Evolutionary conservation across 805 yeast species (phyloP).

Genomic region (Diddensiella transvaalensis): DNA sequence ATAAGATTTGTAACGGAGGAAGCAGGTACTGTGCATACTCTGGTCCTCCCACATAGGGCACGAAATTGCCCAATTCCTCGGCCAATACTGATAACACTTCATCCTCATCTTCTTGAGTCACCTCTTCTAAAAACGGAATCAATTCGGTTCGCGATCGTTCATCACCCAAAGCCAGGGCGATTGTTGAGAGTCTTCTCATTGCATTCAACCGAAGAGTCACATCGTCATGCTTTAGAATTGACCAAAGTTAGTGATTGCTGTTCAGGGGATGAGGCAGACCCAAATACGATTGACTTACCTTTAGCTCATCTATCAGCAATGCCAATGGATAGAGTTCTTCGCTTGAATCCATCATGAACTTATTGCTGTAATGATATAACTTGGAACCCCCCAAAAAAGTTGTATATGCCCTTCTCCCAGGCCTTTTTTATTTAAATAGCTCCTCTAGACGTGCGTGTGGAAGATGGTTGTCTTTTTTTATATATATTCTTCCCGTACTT

Average conservation of each 20-base stretch:
- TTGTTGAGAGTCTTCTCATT: constrained; percentile 89
- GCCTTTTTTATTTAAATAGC: too few relatives aligned
- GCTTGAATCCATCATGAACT: constrained; percentile 6
- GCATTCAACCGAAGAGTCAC: constrained; percentile 90
- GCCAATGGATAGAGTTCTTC: constrained; percentile 90
- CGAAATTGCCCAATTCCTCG: constrained; percentile 80
- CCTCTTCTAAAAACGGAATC: constrained; percentile 80
- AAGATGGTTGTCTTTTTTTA: too few relatives aligned
- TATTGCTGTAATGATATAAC: too few relatives aligned
- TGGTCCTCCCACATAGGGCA: constrained; percentile 85
- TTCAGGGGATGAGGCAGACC: too few relatives aligned
- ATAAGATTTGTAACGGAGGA: constrained; percentile 72
- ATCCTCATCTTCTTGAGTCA: constrained; percentile 82
- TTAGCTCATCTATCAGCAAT: constrained; percentile 91
- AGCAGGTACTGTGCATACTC: constrained; percentile 55
- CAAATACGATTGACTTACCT: constrained; percentile 39
- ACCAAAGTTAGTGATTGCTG: too few relatives aligned
- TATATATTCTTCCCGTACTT: too few relatives aligned
- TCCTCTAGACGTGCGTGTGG: too few relatives aligned
- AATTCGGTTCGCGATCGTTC: constrained; percentile 87
- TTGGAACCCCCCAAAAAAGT: too few relatives aligned
- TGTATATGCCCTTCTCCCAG: too few relatives aligned
- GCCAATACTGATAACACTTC: constrained; percentile 95
- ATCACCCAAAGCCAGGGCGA: constrained; percentile 91
- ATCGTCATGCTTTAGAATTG: constrained; percentile 66